Evolutionary conservation across 2,329 filamentous ascomycete genomes (phyloP).

Genomic region (Colletotrichum sp.): DNA sequence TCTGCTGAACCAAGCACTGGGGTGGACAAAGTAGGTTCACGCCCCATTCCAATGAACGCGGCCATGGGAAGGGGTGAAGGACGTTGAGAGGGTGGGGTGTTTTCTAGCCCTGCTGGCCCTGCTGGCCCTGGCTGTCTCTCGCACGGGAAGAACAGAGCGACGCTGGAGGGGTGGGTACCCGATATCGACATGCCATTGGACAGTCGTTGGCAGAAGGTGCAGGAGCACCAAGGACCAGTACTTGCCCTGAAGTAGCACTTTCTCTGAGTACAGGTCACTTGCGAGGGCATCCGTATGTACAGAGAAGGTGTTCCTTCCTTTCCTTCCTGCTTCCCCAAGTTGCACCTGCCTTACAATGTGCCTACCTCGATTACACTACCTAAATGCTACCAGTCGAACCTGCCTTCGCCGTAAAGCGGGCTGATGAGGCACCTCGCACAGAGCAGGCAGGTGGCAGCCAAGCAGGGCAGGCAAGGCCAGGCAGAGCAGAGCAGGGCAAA

Average conservation of each 20-base stretch:
- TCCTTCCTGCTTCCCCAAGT: not conserved
- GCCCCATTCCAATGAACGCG: not conserved
- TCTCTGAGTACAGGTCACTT: not conserved
- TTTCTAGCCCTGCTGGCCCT: constrained; percentile 4
- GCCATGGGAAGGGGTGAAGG: not conserved
- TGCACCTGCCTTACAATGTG: not conserved
- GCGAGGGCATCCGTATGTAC: not conserved
- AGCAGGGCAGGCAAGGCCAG: not conserved
- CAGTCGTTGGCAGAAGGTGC: not conserved
- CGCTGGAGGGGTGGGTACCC: not conserved
- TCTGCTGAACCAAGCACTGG: not conserved
- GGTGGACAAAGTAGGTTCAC: not conserved
- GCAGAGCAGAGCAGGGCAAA: not conserved
- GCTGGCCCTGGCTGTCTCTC: constrained; percentile 2
- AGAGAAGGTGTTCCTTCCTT: not conserved
- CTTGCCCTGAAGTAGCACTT: not conserved
- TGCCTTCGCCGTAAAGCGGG: not conserved
- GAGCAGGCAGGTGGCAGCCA: not conserved
- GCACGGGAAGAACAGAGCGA: constrained; percentile 9
- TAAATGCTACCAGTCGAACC: not conserved
- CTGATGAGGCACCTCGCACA: not conserved
- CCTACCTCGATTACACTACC: not conserved
- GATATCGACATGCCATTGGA: not conserved
- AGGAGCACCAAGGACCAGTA: not conserved
- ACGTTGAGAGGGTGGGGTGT: not conserved